Evolutionary conservation across 2,329 filamentous ascomycete species (phyloP), one percentile per base, ranked within the genome.

Genomic region (Sarocladium brachiariae): DNA sequence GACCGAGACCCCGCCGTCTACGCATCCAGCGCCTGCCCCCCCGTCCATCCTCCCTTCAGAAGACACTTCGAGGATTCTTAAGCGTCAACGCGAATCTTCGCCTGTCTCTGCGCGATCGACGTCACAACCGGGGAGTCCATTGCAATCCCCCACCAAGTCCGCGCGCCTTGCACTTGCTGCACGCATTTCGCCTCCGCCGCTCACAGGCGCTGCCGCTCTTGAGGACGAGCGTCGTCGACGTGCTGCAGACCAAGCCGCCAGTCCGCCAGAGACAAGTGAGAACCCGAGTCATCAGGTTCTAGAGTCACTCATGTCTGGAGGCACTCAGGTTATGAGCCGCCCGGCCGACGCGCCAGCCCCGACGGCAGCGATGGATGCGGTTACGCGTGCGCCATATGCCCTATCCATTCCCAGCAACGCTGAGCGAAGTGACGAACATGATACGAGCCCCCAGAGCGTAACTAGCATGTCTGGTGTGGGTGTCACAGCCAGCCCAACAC

Each of bases 211-310:
- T 31, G 75, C 74, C 51, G 77, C 76, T 49, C 63, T 78, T 33
- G 76, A 76, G 56, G 77, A 81, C 60, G 72, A 78, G 59, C 70
- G 71, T 54, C 70, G 71, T 45, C 70, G 70, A 56, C 69, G 70
- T 53, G 72, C 76, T 58, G 61, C 62, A 49, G 68, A 71, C 33
- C 65, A 56, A 45, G 54, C 62, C 50, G 63, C 65, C 48, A 69
- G 70, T 48, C 66, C 69, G 49, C 65, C 69, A 33, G 70, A 69
- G 31, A 71, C 68, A 47, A 79, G 70, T 60, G 75, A 80, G 35
- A 78, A 79, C 50, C 74, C 77, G 18, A 70, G 70, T n/a, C 76
- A 78, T 50, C 73, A 68, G 53, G 76, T 72, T 27, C 65, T 83
- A 25, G 69, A 72, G 19, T 76, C 76, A 18, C 67, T 83, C 45